phyloP scores from a whole-genome alignment of 495 filamentous ascomycete species.

The Penicillium silybi region DNA sequence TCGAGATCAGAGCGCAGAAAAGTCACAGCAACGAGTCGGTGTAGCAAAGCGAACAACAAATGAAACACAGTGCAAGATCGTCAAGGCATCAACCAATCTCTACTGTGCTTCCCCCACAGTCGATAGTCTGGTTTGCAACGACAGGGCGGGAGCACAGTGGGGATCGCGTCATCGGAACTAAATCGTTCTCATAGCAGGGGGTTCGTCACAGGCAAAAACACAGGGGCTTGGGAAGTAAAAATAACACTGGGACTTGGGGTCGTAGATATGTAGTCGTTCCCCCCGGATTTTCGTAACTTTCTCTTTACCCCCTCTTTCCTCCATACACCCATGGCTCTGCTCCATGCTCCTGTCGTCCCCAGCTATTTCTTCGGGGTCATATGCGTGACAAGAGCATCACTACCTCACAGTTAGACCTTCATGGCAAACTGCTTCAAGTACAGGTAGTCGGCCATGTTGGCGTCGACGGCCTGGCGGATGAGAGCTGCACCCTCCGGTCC shows the following conservation, averaged over 20 bases:
- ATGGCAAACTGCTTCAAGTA: conserved; percentile 89
- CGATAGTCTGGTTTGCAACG: not conserved
- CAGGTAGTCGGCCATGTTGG: conserved; percentile 80
- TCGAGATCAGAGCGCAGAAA: not conserved
- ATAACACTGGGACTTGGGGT: not conserved
- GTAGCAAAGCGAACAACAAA: conserved; percentile 1
- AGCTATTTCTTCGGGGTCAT: not conserved
- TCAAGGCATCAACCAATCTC: conserved; percentile 18
- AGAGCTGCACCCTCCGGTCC: conserved; percentile 70
- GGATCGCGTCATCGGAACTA: conserved; percentile 36
- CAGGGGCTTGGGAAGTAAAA: not conserved
- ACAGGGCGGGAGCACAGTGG: conserved; percentile 2
- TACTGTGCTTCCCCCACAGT: not conserved
- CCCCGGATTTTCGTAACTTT: not conserved
- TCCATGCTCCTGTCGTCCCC: not conserved
- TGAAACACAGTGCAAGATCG: conserved; percentile 15
- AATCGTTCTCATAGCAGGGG: conserved; percentile 18
- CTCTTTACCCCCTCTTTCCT: not conserved
- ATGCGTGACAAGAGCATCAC: not conserved
- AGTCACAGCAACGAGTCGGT: conserved; percentile 9
- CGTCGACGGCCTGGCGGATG: conserved; percentile 73
- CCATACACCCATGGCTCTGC: not conserved
- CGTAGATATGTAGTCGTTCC: not conserved
- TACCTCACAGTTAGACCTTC: conserved; percentile 41
- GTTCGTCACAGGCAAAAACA: not conserved